These are phyloP conservation scores for Yamadazyma nakazawae DNA, from an alignment of 805 yeast genomes.

Conservation along the genomic window DNA sequence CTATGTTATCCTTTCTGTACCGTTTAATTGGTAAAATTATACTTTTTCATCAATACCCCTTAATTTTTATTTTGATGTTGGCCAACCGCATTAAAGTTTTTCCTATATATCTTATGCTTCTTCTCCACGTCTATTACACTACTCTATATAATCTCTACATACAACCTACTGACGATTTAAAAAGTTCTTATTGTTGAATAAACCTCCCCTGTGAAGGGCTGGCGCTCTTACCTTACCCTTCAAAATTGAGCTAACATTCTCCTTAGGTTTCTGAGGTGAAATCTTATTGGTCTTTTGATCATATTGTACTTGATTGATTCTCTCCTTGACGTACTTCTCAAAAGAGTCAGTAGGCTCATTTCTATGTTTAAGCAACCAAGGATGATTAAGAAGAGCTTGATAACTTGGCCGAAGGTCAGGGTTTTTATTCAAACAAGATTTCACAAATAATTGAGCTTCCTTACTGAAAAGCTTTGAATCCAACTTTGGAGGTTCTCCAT, in stretches of 20 bases:
- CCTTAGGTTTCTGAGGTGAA: slow-evolving; percentile 19
- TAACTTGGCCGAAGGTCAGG: slow-evolving; percentile 84
- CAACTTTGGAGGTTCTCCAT: slow-evolving; percentile 87
- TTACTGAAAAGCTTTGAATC: slow-evolving; percentile 60
- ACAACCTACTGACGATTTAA: slow-evolving; percentile 1
- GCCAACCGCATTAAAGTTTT: no score
- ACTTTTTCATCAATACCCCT: neutral
- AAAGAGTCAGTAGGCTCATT: slow-evolving; percentile 24
- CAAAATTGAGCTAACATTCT: slow-evolving; percentile 38
- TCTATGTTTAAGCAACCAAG: slow-evolving; percentile 68
- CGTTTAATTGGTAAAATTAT: no score
- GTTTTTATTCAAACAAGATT: slow-evolving; percentile 69
- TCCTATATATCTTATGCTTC: no score
- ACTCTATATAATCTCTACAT: neutral
- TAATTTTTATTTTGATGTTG: neutral
- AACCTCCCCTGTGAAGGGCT: slow-evolving; percentile 43
- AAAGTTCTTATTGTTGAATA: slow-evolving; percentile 15
- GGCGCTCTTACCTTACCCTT: slow-evolving; percentile 41
- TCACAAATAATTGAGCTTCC: slow-evolving; percentile 82
- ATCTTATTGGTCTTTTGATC: slow-evolving; percentile 10
- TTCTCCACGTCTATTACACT: neutral
- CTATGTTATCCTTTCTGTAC: no score
- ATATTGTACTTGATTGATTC: slow-evolving; percentile 14
- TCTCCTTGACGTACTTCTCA: slow-evolving; percentile 20
- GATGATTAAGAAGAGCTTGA: slow-evolving; percentile 68